Conservation (phyloP, 2,329 filamentous ascomycete species). For the Aspergillus fumigatiaffinis region DNA sequence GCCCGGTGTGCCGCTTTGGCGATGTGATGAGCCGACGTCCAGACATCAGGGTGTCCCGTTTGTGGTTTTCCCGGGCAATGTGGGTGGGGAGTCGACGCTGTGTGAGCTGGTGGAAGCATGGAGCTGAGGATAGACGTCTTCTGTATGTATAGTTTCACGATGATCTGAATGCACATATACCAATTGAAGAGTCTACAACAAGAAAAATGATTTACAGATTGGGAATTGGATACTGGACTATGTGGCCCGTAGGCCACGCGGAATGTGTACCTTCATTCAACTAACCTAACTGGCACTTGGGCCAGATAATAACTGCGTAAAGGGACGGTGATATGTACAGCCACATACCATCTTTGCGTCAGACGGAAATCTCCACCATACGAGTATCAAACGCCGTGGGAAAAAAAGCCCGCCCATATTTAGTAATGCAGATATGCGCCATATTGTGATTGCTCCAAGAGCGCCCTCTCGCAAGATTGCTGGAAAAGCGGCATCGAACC, state of each 20-base stretch:
- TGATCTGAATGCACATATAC: no score
- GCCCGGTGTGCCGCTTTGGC: conserved; percentile 56
- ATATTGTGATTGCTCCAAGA: conserved; percentile 2
- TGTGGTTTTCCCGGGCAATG: conserved; percentile 58
- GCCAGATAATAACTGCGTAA: conserved; percentile 13
- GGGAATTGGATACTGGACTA: not conserved
- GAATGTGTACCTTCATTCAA: conserved; percentile 21
- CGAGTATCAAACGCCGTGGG: conserved; percentile 1
- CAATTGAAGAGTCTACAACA: not conserved
- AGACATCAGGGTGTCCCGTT: conserved; percentile 53
- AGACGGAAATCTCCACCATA: conserved; percentile 4
- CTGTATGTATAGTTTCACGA: not conserved
- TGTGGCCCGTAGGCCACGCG: conserved; percentile 19
- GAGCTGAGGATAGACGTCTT: conserved; percentile 14
- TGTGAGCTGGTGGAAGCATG: conserved; percentile 45
- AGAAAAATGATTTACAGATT: not conserved
- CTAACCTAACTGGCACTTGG: conserved; percentile 19
- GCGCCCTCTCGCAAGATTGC: conserved; percentile 7
- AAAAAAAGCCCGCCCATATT: not conserved
- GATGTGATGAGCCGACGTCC: conserved; percentile 51
- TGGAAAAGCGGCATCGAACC: not conserved
- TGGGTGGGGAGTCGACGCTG: conserved; percentile 49
- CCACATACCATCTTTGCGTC: conserved; percentile 8
- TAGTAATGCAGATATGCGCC: conserved; percentile 4
- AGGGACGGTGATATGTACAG: conserved; percentile 19